These are phyloP conservation scores for Spatholobus suberectus DNA, from an alignment of 306 rosid genomes.

Conservation along the genomic window DNA sequence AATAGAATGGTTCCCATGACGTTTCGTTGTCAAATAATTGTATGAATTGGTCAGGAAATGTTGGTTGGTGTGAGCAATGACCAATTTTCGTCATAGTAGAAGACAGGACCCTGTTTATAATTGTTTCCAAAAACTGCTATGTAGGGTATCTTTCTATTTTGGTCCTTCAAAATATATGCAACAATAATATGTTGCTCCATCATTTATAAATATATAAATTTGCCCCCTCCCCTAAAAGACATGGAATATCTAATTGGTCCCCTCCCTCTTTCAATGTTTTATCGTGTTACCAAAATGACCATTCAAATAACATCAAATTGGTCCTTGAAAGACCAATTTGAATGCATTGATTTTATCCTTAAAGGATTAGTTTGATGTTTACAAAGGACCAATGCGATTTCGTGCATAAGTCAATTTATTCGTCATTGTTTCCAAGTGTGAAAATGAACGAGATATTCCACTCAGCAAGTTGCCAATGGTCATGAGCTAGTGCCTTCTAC, in stretches of 20 bases:
- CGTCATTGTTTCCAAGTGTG: background rate
- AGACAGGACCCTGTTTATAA: constrained; percentile 35
- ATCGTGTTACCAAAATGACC: background rate
- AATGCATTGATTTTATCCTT: background rate
- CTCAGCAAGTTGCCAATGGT: background rate
- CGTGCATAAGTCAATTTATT: background rate
- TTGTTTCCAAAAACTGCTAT: constrained; percentile 20
- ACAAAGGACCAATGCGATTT: background rate
- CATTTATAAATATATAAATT: constrained; percentile 14
- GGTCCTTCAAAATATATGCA: constrained; percentile 1
- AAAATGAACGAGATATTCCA: background rate
- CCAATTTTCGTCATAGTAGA: constrained; percentile 40
- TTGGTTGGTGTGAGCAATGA: constrained; percentile 48
- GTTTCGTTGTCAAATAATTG: constrained; percentile 50
- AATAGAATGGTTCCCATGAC: constrained; percentile 5
- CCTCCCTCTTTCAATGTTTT: background rate
- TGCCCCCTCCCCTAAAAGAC: constrained; percentile 25
- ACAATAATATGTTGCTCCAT: constrained; percentile 5
- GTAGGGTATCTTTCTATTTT: background rate
- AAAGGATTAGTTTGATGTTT: background rate
- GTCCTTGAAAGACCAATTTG: background rate
- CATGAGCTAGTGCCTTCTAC: too few species aligned
- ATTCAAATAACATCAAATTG: background rate
- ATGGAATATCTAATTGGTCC: background rate
- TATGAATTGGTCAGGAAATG: constrained; percentile 45